phyloP scores from a whole-genome alignment of 148 eudicot species.

The Rhododendron molle region DNA sequence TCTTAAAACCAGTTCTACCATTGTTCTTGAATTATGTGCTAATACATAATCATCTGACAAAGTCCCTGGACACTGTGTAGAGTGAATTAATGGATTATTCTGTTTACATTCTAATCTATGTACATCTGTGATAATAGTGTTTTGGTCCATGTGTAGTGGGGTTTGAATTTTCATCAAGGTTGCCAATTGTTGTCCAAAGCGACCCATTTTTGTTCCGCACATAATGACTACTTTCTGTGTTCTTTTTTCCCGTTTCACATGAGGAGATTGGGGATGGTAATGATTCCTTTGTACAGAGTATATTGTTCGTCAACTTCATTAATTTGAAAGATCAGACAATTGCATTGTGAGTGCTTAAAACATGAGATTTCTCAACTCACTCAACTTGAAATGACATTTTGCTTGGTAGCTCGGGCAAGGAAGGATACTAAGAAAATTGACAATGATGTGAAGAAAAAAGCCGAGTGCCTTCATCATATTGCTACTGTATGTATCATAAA shows the following conservation, averaged over 20 bases:
- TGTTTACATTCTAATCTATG: not conserved
- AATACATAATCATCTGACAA: not conserved
- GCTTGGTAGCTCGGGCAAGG: conserved; percentile 84
- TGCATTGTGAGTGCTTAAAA: not conserved
- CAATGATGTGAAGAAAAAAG: conserved; percentile 69
- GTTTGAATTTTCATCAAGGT: not conserved
- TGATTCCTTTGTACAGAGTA: not conserved
- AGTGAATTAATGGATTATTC: not conserved
- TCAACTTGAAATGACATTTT: conserved; percentile 9
- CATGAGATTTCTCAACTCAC: not conserved
- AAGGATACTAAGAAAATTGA: conserved; percentile 92
- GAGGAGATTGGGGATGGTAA: not conserved
- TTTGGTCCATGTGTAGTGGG: not conserved
- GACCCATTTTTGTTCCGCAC: not conserved
- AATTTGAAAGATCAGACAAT: not conserved
- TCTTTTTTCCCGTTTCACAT: not conserved
- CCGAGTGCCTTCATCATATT: conserved; percentile 76
- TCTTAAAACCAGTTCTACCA: not conserved
- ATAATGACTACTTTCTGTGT: not conserved
- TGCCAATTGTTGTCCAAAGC: not conserved
- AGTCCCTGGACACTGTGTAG: not conserved
- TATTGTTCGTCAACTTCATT: not conserved
- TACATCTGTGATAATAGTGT: not conserved
- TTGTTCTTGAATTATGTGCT: not conserved
- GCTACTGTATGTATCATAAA: conserved; percentile 55